phyloP scores from a whole-genome alignment of 352 stramenopile genomes.

The Globisporangium nodosum region DNA sequence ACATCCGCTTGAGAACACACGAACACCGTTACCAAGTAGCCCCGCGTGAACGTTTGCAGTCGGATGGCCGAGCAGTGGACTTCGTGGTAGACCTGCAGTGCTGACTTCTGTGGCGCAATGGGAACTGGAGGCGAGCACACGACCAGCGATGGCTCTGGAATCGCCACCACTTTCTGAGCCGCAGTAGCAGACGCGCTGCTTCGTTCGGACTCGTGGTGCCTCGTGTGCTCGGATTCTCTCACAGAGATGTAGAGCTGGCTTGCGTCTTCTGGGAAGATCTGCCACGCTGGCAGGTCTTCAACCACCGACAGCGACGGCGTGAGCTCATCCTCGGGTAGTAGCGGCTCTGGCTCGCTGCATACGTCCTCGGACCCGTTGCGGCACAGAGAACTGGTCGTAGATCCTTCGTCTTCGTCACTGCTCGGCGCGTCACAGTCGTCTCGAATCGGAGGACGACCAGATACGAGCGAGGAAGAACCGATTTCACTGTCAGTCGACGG shows the following conservation, averaged over 20 bases:
- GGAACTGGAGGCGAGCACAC: background rate
- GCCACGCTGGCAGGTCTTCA: constrained; percentile 1
- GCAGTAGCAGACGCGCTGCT: background rate
- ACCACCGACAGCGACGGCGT: background rate
- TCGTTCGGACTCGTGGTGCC: background rate
- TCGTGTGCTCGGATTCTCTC: background rate
- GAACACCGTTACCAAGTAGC: constrained; percentile 16
- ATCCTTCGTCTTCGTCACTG: background rate
- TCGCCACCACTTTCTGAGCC: background rate
- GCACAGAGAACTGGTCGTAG: background rate
- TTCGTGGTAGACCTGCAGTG: constrained; percentile 14
- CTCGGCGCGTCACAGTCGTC: background rate
- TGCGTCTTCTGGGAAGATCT: constrained; percentile 12
- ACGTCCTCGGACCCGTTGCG: background rate
- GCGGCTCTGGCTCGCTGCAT: background rate
- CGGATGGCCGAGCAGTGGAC: constrained; percentile 13
- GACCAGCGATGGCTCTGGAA: background rate
- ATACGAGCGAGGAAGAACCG: background rate
- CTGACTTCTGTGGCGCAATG: background rate
- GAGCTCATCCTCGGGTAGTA: background rate
- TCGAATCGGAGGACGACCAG: background rate
- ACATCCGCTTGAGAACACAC: too few species aligned
- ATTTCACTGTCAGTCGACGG: background rate
- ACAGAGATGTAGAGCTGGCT: constrained; percentile 7
- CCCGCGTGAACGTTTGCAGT: constrained; percentile 18